Conservation (phyloP, 352 stramenopile species). For the Pythium coloratum region DNA sequence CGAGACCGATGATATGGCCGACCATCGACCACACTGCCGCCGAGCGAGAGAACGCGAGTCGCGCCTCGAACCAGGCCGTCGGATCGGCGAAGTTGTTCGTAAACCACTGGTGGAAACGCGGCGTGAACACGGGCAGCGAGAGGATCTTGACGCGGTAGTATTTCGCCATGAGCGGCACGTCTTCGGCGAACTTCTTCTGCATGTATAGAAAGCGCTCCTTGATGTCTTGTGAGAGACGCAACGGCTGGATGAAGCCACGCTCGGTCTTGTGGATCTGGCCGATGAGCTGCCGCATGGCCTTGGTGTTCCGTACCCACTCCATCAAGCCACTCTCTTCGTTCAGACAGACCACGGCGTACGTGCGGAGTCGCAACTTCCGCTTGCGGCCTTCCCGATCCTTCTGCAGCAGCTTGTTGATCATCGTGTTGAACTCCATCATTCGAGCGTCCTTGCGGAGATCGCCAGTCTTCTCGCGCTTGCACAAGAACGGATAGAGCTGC, state of each 20-base stretch:
- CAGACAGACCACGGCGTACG: conserved; percentile 98
- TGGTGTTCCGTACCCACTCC: conserved; percentile 99
- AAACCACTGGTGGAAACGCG: conserved; percentile 99
- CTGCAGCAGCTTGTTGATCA: conserved; percentile 99
- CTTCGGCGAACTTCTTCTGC: conserved; percentile 82
- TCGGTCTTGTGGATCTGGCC: conserved; percentile 88
- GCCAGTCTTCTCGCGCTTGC: conserved; percentile 97
- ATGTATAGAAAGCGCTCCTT: conserved; percentile 89
- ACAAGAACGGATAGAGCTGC: conserved; percentile 89
- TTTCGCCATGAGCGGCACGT: conserved; percentile 73
- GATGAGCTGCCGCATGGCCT: conserved; percentile 91
- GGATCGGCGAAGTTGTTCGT: conserved; percentile 97
- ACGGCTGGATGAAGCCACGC: conserved; percentile 75
- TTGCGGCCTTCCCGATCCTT: conserved; percentile 87
- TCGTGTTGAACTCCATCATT: conserved; percentile 99
- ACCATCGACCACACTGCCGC: conserved; percentile 97
- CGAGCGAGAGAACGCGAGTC: conserved; percentile 81
- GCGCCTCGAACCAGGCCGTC: conserved; percentile 97
- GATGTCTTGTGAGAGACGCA: conserved; percentile 77
- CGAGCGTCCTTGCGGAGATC: conserved; percentile 99
- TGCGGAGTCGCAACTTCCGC: conserved; percentile 94
- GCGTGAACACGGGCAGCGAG: conserved; percentile 80
- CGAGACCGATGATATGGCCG: conserved; percentile 93
- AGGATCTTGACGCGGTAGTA: conserved; percentile 76
- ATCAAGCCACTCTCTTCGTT: conserved; percentile 99